Conservation (phyloP, 768 basidiomycete species). For the Auricularia auricula-judae region DNA sequence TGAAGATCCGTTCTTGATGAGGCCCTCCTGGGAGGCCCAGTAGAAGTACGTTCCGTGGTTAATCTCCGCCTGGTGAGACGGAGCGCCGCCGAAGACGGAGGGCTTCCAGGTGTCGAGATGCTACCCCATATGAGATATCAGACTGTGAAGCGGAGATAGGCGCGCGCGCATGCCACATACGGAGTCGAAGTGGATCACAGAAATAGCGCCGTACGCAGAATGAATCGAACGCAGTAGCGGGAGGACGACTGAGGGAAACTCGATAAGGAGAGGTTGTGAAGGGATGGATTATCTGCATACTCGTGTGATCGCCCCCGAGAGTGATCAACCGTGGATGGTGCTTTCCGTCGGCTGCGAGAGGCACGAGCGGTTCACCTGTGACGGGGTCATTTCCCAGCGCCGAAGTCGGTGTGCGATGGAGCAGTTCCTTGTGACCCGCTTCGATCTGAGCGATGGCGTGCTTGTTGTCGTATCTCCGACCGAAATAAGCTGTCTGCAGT, state of each 20-base stretch:
- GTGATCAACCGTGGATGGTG: constrained; percentile 73
- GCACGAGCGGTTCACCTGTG: constrained; percentile 44
- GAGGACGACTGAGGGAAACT: constrained; percentile 13
- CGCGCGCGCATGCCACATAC: constrained; percentile 10
- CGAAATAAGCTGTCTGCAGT: background rate
- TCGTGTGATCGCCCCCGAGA: constrained; percentile 83
- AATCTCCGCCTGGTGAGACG: constrained; percentile 59
- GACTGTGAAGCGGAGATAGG: constrained; percentile 11
- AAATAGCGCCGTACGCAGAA: constrained; percentile 67
- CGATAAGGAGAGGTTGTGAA: no score
- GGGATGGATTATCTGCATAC: constrained; percentile 28
- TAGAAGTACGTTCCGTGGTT: constrained; percentile 90
- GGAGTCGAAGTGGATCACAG: constrained; percentile 81
- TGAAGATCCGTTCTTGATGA: constrained; percentile 66
- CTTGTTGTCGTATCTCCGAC: constrained; percentile 48
- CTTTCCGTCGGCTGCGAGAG: constrained; percentile 58
- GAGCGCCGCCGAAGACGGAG: constrained; percentile 62
- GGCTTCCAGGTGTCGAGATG: constrained; percentile 60
- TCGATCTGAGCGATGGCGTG: constrained; percentile 67
- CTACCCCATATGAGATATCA: constrained; percentile 13
- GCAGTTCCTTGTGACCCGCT: constrained; percentile 54
- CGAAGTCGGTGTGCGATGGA: constrained; percentile 52
- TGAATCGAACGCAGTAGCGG: constrained; percentile 61
- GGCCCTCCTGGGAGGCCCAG: constrained; percentile 74
- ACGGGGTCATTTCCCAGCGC: constrained; percentile 51